These are phyloP conservation scores for Fonsecaea monophora DNA, from an alignment of 2,329 filamentous ascomycete species.

Conservation along the genomic window DNA sequence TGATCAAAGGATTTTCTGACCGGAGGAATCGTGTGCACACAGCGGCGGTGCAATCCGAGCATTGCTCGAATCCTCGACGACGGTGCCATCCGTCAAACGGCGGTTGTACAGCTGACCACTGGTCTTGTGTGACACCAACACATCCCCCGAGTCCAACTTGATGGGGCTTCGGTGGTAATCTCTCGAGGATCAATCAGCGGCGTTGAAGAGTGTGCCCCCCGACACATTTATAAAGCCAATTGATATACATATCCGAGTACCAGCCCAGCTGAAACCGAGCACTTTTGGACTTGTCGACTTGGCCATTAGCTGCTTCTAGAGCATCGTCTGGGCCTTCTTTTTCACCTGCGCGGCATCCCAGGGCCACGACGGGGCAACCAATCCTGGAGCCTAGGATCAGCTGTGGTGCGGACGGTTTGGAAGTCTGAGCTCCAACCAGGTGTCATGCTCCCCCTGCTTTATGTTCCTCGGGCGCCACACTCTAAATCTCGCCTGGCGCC, in stretches of 20 bases:
- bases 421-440: conserved; percentile 6
- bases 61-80: conserved; percentile 2
- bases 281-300: conserved; percentile 1
- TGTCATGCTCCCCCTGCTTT: conserved; percentile 20
- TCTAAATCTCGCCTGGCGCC: conserved; percentile 38
- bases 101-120: conserved; percentile 8
- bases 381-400: conserved; percentile 21
- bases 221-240: not conserved
- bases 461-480: conserved; percentile 33
- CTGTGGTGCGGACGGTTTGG: conserved; percentile 15
- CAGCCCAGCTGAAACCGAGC: conserved; percentile 2
- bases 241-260: not conserved
- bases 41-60: not conserved
- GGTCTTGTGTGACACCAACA: conserved; percentile 11
- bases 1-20: not conserved
- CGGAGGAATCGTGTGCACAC: not conserved
- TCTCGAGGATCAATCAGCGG: not conserved
- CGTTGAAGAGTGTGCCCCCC: not conserved
- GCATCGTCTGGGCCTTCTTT: conserved; percentile 10
- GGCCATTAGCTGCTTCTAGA: conserved; percentile 11
- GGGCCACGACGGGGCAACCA: conserved; percentile 25
- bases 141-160: conserved; percentile 13
- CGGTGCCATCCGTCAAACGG: conserved; percentile 12
- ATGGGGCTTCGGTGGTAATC: not conserved
- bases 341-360: not conserved